phyloP scores from a whole-genome alignment of 352 stramenopile genomes.

The Phytopythium vexans region DNA sequence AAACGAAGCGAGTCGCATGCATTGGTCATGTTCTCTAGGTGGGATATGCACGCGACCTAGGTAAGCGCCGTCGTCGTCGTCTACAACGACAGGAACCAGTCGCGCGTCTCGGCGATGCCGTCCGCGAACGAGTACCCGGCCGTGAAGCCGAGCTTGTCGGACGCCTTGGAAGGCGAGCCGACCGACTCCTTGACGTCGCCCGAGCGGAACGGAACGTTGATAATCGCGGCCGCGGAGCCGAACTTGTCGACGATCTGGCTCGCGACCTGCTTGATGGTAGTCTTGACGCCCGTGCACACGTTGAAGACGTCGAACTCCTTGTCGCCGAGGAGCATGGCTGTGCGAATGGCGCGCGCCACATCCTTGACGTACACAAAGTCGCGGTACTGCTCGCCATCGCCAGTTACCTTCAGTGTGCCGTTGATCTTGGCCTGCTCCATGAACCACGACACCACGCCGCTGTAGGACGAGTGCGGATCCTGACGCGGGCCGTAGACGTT shows the following conservation, averaged over 20 bases:
- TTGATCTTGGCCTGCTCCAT: slow-evolving; percentile 67
- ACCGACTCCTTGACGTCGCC: slow-evolving; percentile 61
- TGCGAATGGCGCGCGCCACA: slow-evolving; percentile 52
- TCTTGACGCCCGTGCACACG: slow-evolving; percentile 62
- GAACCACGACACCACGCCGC: slow-evolving; percentile 59
- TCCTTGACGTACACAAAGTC: slow-evolving; percentile 72
- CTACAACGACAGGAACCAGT: slow-evolving; percentile 44
- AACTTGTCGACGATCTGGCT: slow-evolving; percentile 41
- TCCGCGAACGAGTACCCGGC: slow-evolving; percentile 35
- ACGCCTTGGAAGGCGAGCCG: slow-evolving; percentile 38
- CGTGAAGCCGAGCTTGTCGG: slow-evolving; percentile 44
- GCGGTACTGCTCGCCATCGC: slow-evolving; percentile 50
- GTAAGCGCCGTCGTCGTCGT: neutral
- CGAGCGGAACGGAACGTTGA: slow-evolving; percentile 39
- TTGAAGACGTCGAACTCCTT: slow-evolving; percentile 60
- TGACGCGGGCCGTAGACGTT: slow-evolving; percentile 62
- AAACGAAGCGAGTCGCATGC: too few relatives aligned
- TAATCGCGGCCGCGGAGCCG: slow-evolving; percentile 40
- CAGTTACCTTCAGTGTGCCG: slow-evolving; percentile 50
- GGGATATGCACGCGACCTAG: neutral
- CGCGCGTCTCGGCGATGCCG: slow-evolving; percentile 45
- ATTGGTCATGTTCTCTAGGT: neutral
- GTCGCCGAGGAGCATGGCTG: slow-evolving; percentile 44
- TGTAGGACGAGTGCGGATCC: slow-evolving; percentile 62
- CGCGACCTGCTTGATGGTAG: slow-evolving; percentile 41